A percentile compares a stretch with the other conserved stretches of the same genome.
Evolutionary conservation across 2,329 filamentous ascomycete genomes (phyloP).

Genomic region (Tolypocladium ophioglossoides): DNA sequence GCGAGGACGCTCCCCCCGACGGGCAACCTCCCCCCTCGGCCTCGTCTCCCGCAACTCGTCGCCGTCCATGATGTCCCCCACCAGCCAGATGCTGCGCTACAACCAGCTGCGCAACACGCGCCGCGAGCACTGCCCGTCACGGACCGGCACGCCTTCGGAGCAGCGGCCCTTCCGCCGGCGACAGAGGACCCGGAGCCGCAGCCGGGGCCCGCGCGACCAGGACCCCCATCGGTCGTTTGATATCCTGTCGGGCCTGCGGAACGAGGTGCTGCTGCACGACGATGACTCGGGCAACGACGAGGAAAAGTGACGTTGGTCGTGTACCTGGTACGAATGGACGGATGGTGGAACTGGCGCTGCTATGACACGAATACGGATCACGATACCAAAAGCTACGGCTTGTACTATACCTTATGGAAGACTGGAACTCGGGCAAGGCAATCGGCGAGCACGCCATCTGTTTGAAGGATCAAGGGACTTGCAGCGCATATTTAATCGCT

Average conservation of each 20-base stretch:
- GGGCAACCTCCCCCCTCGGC: constrained; percentile 25
- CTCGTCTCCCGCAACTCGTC: constrained; percentile 22
- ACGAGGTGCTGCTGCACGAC: constrained; percentile 18
- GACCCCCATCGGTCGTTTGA: constrained; percentile 18
- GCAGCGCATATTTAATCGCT: not conserved
- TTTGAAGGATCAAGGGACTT: not conserved
- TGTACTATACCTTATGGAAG: not conserved
- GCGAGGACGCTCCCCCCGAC: constrained; percentile 28
- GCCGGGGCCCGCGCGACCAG: constrained; percentile 22
- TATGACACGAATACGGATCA: not conserved
- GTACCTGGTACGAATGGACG: not conserved
- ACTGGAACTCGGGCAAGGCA: not conserved
- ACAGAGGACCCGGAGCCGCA: constrained; percentile 28
- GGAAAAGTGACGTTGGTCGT: not conserved
- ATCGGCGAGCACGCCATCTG: not conserved
- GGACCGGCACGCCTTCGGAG: constrained; percentile 23
- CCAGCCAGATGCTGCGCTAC: constrained; percentile 29
- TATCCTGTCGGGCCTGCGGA: constrained; percentile 20
- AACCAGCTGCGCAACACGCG: constrained; percentile 28
- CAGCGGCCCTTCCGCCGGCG: constrained; percentile 21
- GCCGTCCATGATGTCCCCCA: constrained; percentile 26
- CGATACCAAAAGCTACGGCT: not conserved
- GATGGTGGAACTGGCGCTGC: not conserved
- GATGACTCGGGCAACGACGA: not conserved
- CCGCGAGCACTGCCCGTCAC: constrained; percentile 33